A percentile compares a stretch with the other conserved stretches of the same genome.
Conservation (phyloP, 768 basidiomycete genomes). For the Russula sp. region DNA sequence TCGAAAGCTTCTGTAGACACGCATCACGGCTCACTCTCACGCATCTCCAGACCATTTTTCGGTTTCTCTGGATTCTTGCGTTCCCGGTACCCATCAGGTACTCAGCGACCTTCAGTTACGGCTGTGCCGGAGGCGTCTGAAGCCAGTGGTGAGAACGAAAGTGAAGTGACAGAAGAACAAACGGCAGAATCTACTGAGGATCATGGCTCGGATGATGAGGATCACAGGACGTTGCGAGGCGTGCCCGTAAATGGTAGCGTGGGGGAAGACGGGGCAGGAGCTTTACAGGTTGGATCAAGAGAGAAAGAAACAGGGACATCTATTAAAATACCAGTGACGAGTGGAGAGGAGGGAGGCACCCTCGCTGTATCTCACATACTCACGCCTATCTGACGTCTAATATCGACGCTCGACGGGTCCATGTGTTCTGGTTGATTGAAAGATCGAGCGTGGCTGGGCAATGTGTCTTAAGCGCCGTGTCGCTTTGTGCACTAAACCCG, state of each 20-base stretch:
- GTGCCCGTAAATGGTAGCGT: slow-evolving; percentile 29
- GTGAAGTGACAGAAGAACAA: slow-evolving; percentile 23
- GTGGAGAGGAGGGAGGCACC: background rate
- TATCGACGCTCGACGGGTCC: background rate
- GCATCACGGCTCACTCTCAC: slow-evolving; percentile 14
- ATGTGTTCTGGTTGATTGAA: background rate
- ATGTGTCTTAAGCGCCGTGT: slow-evolving; percentile 10
- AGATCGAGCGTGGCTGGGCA: background rate
- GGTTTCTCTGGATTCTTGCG: slow-evolving; percentile 56
- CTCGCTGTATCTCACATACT: slow-evolving; percentile 7
- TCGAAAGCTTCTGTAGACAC: slow-evolving; percentile 30
- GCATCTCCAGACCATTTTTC: slow-evolving; percentile 42
- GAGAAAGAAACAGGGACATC: slow-evolving; percentile 6
- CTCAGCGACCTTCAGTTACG: slow-evolving; percentile 26
- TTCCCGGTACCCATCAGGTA: slow-evolving; percentile 49
- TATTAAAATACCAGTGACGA: background rate
- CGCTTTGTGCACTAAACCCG: slow-evolving; percentile 12
- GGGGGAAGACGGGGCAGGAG: slow-evolving; percentile 2
- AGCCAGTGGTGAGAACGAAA: slow-evolving; percentile 21
- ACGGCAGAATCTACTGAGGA: slow-evolving; percentile 10
- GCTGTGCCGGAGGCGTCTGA: slow-evolving; percentile 25
- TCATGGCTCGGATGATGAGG: slow-evolving; percentile 5
- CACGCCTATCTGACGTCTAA: slow-evolving; percentile 1
- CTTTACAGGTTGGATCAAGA: background rate
- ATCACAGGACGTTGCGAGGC: slow-evolving; percentile 10